Evolutionary conservation across 768 basidiomycete genomes (phyloP), one percentile per base, ranked within the genome.

Genomic region (Tremella mesenterica): DNA sequence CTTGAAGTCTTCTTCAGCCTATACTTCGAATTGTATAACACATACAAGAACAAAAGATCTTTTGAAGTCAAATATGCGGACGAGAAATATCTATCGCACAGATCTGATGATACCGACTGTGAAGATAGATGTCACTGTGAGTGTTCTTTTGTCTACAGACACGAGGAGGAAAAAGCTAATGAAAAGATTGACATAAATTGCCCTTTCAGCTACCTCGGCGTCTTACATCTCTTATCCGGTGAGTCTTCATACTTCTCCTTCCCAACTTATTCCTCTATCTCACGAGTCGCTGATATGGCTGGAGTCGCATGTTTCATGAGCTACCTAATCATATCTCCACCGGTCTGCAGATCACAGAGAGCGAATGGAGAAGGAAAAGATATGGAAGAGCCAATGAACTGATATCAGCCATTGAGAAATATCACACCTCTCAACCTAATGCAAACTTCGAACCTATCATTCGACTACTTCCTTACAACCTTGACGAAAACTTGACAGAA

Each of bases 391-490:
- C 38, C 23, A 5, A 5, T 41, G 38, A n/a, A n/a, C 38, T 41
- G 38, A 41, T 23, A 5, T 5, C 44, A 58, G 54, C 64, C 41
- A 54, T 51, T 46, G 46, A 59, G 23, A 65, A 73, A 14, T 71
- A 67, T 14, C 73, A 71, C 16, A n/a, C 63, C 41, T 50, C 58
- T 14, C 67, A 75, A 53, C 63, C 73, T 13, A 33, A 66, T 23
- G 48, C 56, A 2, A 45, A 63, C 16, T 33, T 67, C 46, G 59
- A 63, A 30, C 75, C 79, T 64, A 72, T 76, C 33, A 63, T 79
- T 59, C 77, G 79, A 59, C 76, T 78, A 67, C 70, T 76, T 34
- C 80, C 80, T 3, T 81, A 75, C 73, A 59, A 75, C 30, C 76
- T 81, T 29, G 73, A 79, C 56, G 73, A 74, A 2, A 63, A 70